phyloP scores from a whole-genome alignment of 805 yeast genomes.

The Suhomyces faveliae region DNA sequence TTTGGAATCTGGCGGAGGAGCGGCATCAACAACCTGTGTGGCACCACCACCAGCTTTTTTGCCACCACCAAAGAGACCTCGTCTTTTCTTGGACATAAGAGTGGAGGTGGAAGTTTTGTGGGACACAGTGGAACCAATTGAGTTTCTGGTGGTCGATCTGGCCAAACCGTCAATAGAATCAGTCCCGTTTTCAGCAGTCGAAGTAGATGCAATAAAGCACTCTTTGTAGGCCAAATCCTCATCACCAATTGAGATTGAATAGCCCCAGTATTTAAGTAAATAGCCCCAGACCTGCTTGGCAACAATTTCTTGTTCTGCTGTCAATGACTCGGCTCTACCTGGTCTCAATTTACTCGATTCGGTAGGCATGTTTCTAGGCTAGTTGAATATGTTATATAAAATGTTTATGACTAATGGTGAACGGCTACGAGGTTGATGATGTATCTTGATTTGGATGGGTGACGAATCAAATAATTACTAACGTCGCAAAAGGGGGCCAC shows the following conservation, averaged over 20 bases:
- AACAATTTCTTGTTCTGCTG: slow-evolving; percentile 55
- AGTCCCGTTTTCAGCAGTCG: slow-evolving; percentile 11
- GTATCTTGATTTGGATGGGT: too few relatives aligned
- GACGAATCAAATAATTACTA: background rate
- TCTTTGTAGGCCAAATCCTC: slow-evolving; percentile 30
- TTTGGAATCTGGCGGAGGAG: slow-evolving; percentile 21
- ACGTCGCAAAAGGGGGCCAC: background rate
- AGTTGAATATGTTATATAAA: background rate
- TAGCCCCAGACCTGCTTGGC: slow-evolving; percentile 74
- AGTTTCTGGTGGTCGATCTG: slow-evolving; percentile 22
- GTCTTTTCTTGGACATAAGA: slow-evolving; percentile 30
- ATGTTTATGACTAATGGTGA: background rate
- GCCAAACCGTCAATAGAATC: slow-evolving; percentile 15
- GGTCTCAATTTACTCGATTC: slow-evolving; percentile 27
- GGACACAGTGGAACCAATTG: slow-evolving; percentile 25
- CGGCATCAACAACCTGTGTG: slow-evolving; percentile 7
- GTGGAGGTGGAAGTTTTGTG: slow-evolving; percentile 21
- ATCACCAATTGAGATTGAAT: slow-evolving; percentile 29
- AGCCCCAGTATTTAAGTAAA: slow-evolving; percentile 59
- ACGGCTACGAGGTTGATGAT: too few relatives aligned
- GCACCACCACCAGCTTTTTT: slow-evolving; percentile 12
- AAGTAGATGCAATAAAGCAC: slow-evolving; percentile 32
- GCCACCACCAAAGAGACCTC: slow-evolving; percentile 24
- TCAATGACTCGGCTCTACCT: slow-evolving; percentile 39
- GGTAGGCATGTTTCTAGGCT: slow-evolving; percentile 7